These are phyloP conservation scores for Gnomoniopsis smithogilvyi DNA, from an alignment of 2,329 filamentous ascomycete species.

Conservation along the genomic window DNA sequence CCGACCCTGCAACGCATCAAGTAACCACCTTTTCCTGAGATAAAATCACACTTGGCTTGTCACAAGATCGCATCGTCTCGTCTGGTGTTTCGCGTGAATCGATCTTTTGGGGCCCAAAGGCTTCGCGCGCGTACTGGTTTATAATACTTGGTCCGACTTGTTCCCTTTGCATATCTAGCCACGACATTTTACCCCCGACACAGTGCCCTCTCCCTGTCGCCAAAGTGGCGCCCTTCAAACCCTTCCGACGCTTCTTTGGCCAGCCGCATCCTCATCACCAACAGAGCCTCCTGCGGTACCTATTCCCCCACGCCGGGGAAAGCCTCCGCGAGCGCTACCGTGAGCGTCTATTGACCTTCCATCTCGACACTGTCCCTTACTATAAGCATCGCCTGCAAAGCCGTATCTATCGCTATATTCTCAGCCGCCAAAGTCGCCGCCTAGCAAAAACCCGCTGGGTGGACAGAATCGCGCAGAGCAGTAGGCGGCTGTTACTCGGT, in stretches of 20 bases:
- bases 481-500: slow-evolving; percentile 45
- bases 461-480: slow-evolving; percentile 36
- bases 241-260: slow-evolving; percentile 30
- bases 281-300: slow-evolving; percentile 57
- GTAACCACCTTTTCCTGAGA: not conserved
- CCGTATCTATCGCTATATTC: slow-evolving; percentile 71
- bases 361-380: slow-evolving; percentile 69
- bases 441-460: slow-evolving; percentile 44
- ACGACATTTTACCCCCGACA: not conserved
- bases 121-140: not conserved
- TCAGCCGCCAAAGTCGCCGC: slow-evolving; percentile 59
- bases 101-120: not conserved
- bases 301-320: slow-evolving; percentile 57
- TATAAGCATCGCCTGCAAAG: slow-evolving; percentile 71
- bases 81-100: not conserved
- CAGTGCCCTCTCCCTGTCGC: not conserved
- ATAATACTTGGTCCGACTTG: not conserved
- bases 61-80: not conserved
- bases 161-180: not conserved
- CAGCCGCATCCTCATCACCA: slow-evolving; percentile 39
- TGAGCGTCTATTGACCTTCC: slow-evolving; percentile 66
- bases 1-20: not conserved
- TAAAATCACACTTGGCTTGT: not conserved
- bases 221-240: slow-evolving; percentile 44
- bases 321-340: slow-evolving; percentile 57